Conservation (phyloP, 164 flowering plant species). For the Vitis cinerea region DNA sequence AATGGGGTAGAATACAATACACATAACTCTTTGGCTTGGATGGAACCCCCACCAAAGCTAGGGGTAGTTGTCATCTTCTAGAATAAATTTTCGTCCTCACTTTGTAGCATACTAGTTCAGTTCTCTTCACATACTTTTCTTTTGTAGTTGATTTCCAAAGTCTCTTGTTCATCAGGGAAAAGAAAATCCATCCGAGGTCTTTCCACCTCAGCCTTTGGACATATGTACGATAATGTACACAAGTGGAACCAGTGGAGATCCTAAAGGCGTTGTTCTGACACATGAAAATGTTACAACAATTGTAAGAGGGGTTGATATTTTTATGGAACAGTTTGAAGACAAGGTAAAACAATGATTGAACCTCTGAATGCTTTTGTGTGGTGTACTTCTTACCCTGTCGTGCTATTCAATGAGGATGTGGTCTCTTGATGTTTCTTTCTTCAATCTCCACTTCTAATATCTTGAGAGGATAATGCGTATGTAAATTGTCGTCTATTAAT, state of each 20-base stretch:
- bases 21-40: no score
- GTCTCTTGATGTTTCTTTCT: background rate
- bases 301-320: slow-evolving; percentile 70
- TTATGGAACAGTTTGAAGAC: slow-evolving; percentile 88
- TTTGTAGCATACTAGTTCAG: background rate
- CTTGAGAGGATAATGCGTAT: no score
- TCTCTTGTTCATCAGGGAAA: slow-evolving; percentile 55
- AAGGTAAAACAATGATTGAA: slow-evolving; percentile 49
- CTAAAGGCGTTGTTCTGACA: slow-evolving; percentile 90
- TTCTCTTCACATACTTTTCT: background rate
- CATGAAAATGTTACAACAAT: slow-evolving; percentile 60
- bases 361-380: background rate
- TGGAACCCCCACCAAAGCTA: background rate
- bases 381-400: background rate
- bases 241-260: slow-evolving; percentile 96
- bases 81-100: background rate
- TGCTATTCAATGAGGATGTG: background rate
- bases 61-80: background rate
- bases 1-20: no score
- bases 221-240: slow-evolving; percentile 95
- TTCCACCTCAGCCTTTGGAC: slow-evolving; percentile 54
- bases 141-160: background rate
- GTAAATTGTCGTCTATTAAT: no score
- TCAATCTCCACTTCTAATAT: background rate
- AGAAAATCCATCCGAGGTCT: slow-evolving; percentile 47